Base-by-base conservation (phyloP, 371 early-diverging fungal species). In the Zychaea mexicana region DNA sequence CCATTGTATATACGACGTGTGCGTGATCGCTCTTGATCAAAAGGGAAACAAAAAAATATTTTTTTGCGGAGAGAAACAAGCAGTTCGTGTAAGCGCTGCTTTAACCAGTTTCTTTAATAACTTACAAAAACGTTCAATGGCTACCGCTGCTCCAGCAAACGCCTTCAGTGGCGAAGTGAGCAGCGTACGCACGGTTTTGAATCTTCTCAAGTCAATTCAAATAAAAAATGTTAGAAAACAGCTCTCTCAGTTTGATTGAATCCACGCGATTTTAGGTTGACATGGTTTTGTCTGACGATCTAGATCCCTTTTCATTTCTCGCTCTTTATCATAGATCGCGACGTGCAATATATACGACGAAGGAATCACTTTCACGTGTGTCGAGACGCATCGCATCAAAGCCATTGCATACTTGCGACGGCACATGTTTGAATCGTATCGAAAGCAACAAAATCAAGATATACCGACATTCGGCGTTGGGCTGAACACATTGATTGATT, bases 331-430 rank as follows among this genome's bases (percentile, higher is more conserved):
- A 22, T 54, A 77, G 77, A 57, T 59, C 7, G 69, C 71, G 21
- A 71, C 67, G 24, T 69, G 69, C 22, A 63, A 63, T 49, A 70
- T 79, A 52, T 64, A 67, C 42, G 70, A 71, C 52, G 78, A 77
- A 65, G 82, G 79, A 0, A 30, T 82, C 4, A 71, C 71, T 2
- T 62, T 82, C 21, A 68, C 77, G 2, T 71, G 70, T 2, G 70
- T 72, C 61, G 68, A 73, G 19, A 31, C 62, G 4, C 72, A 67
- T 8, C 52, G 65, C 26, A 67, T 75, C 13, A 75, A 76, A 57
- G 77, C 72, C 15, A 62, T 72, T 10, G 76, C 71, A 17, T 82
- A 74, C 62, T 21, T 79, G 3, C 69, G 69, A 46, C 61, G 68
- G 3, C 60, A 72, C 12, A 42, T 74, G 47, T 82, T 82, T 58